These are phyloP conservation scores for Thraustotheca clavata DNA, from an alignment of 352 stramenopile genomes.

Conservation along the genomic window DNA sequence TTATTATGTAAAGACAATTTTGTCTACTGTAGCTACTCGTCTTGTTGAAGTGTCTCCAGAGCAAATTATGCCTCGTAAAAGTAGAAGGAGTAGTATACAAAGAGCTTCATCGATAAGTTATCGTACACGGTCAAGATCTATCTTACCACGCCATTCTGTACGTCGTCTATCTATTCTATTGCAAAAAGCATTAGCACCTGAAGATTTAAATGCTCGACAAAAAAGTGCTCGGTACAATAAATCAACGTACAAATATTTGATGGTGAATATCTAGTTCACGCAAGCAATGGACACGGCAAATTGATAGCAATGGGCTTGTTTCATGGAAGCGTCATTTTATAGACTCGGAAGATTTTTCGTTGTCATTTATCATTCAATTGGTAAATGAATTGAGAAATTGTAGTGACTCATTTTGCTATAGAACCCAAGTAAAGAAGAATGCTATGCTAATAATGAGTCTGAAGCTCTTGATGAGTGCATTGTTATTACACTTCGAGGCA, in stretches of 20 bases:
- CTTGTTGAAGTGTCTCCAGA: background rate
- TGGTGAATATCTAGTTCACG: conserved; percentile 29
- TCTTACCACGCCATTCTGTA: background rate
- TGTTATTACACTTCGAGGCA: background rate
- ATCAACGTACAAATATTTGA: background rate
- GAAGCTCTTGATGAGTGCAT: conserved; percentile 1
- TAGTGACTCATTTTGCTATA: too few relatives aligned
- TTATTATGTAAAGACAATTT: background rate
- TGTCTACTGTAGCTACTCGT: background rate
- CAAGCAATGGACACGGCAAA: conserved; percentile 72
- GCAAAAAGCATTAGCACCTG: background rate
- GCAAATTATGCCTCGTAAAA: background rate
- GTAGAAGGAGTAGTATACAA: background rate
- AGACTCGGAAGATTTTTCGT: background rate
- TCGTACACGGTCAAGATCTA: background rate
- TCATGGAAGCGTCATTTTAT: conserved; percentile 47
- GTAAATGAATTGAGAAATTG: too few relatives aligned
- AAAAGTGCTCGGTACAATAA: conserved; percentile 2
- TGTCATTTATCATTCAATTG: conserved; percentile 2
- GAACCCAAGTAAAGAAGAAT: background rate
- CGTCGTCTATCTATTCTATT: background rate
- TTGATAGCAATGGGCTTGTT: conserved; percentile 50
- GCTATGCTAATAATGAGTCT: background rate
- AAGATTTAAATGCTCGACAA: conserved; percentile 13
- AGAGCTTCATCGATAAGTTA: background rate